Percentiles rank a stretch among this genome's conserved stretches.
These are phyloP conservation scores for Aspergillus uvarum DNA, from an alignment of 2,329 filamentous ascomycete species.

Conservation along the genomic window DNA sequence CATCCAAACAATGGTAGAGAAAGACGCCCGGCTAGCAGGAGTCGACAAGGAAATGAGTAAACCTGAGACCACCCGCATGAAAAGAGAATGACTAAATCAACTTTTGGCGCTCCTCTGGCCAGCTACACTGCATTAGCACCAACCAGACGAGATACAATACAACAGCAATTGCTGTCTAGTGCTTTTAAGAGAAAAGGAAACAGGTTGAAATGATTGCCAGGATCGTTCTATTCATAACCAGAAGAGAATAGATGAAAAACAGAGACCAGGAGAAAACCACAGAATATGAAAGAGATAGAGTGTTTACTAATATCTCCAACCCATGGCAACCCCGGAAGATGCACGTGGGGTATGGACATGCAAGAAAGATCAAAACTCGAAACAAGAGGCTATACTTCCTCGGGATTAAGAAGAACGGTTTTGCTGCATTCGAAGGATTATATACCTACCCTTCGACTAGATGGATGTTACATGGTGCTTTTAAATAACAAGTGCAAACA, in stretches of 20 bases:
- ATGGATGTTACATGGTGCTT: conserved; percentile 19
- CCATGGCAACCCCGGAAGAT: conserved; percentile 28
- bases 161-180: not conserved
- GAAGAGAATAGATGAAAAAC: conserved; percentile 12
- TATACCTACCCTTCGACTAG: conserved; percentile 20
- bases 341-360: conserved; percentile 32
- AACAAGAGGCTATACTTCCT: conserved; percentile 13
- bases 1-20: no score
- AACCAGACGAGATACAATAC: conserved; percentile 3
- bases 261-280: conserved; percentile 22
- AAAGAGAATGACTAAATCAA: not conserved
- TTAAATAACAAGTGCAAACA: conserved; percentile 12
- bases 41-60: not conserved
- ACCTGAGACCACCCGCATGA: not conserved
- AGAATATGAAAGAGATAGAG: conserved; percentile 20
- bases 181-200: conserved; percentile 1
- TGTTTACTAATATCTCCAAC: conserved; percentile 25
- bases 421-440: conserved; percentile 11
- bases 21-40: no score
- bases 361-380: conserved; percentile 13
- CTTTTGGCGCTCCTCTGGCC: conserved; percentile 6
- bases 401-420: conserved; percentile 12
- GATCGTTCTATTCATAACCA: conserved; percentile 15
- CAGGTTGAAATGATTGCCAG: not conserved
- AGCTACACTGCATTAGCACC: conserved; percentile 9